Evolutionary conservation across 2,329 filamentous ascomycete genomes (phyloP).

Genomic region (Helotiales sp.): DNA sequence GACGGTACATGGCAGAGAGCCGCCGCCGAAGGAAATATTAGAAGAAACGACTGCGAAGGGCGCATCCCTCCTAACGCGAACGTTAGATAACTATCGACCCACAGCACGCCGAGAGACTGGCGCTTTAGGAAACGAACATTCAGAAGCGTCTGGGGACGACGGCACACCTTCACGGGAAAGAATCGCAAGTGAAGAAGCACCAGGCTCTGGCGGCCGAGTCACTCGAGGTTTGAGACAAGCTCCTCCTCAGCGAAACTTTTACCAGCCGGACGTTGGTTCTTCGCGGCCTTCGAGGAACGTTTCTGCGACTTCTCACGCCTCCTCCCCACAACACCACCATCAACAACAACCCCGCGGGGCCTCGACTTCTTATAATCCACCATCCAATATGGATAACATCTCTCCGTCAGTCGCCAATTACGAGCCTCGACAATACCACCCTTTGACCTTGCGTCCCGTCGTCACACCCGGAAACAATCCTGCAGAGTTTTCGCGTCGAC

Average conservation of each 20-base stretch:
- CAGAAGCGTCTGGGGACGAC: conserved; percentile 60
- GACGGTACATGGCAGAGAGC: conserved; percentile 74
- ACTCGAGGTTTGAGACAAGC: conserved; percentile 73
- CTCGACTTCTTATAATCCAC: conserved; percentile 50
- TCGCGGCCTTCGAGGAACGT: conserved; percentile 62
- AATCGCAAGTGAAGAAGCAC: conserved; percentile 48
- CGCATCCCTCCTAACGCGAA: conserved; percentile 75
- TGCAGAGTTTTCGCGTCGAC: conserved; percentile 62
- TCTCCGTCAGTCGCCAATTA: conserved; percentile 67
- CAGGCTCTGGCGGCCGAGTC: conserved; percentile 54
- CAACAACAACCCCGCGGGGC: conserved; percentile 35
- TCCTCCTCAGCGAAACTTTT: conserved; percentile 81
- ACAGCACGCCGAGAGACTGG: conserved; percentile 42
- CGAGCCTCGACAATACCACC: conserved; percentile 62
- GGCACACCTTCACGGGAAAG: conserved; percentile 57
- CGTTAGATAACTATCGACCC: conserved; percentile 71
- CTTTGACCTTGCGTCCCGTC: conserved; percentile 70
- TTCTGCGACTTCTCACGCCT: conserved; percentile 42
- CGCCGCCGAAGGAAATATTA: conserved; percentile 83
- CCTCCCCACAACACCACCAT: conserved; percentile 29
- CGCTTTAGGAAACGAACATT: conserved; percentile 52
- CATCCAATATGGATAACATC: conserved; percentile 53
- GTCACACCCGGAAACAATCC: conserved; percentile 75
- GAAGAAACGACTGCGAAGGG: conserved; percentile 79
- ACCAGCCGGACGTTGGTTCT: conserved; percentile 75